A percentile compares a stretch with the other conserved stretches of the same genome.
These are phyloP conservation scores for Coemansia sp. DNA, from an alignment of 192 early-diverging fungal genomes.

Conservation along the genomic window DNA sequence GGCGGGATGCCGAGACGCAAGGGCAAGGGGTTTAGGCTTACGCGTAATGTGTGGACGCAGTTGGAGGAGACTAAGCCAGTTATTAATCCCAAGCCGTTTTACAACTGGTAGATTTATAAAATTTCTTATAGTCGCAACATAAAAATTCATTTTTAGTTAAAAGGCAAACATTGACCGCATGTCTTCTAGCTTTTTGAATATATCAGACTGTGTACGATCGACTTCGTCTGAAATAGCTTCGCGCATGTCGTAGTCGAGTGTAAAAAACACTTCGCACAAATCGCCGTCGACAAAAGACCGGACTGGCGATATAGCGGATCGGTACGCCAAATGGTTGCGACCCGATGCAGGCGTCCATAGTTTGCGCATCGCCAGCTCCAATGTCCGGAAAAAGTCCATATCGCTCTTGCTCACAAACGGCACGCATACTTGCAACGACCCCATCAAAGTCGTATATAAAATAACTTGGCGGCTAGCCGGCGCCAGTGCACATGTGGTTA, in stretches of 20 bases:
- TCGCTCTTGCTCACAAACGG: slow-evolving; percentile 89
- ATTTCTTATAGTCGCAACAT: not conserved
- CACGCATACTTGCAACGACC: slow-evolving; percentile 79
- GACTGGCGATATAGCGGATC: slow-evolving; percentile 81
- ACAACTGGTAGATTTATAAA: slow-evolving; percentile 65
- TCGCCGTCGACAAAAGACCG: slow-evolving; percentile 81
- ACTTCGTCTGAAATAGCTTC: slow-evolving; percentile 78
- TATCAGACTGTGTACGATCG: slow-evolving; percentile 79
- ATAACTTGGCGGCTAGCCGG: slow-evolving; percentile 85
- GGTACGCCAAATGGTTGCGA: slow-evolving; percentile 85
- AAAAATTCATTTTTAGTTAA: slow-evolving; percentile 14
- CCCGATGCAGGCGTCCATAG: slow-evolving; percentile 75
- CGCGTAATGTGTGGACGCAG: slow-evolving; percentile 69
- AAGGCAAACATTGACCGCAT: slow-evolving; percentile 64
- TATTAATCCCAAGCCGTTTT: slow-evolving; percentile 65
- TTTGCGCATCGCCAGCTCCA: slow-evolving; percentile 89
- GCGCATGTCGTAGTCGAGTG: slow-evolving; percentile 10
- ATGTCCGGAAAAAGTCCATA: slow-evolving; percentile 85
- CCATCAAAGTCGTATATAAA: slow-evolving; percentile 85
- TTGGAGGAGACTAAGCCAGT: slow-evolving; percentile 71
- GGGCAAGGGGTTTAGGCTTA: slow-evolving; percentile 65
- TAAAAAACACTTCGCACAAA: slow-evolving; percentile 79
- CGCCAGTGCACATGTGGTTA: slow-evolving; percentile 69
- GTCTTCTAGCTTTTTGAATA: slow-evolving; percentile 94
- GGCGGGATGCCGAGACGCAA: slow-evolving; percentile 49